Evolutionary conservation across 2,329 filamentous ascomycete genomes (phyloP).

Genomic region (Paecilomyces sp.): DNA sequence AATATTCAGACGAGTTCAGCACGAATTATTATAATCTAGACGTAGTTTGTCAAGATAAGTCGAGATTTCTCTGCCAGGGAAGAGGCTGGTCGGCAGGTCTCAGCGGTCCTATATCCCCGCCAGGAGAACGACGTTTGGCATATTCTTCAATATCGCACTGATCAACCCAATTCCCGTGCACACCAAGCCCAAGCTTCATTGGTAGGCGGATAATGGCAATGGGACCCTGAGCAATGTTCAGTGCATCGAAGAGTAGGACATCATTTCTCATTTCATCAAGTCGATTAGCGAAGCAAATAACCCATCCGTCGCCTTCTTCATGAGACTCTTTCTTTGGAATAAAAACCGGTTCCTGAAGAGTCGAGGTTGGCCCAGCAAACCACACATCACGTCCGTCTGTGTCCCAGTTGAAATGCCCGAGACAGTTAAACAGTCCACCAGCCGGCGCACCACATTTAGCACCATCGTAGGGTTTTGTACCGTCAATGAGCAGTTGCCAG

Average conservation of each 20-base stretch:
- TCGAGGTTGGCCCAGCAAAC: constrained; percentile 19
- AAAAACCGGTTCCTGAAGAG: constrained; percentile 24
- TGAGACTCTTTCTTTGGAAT: constrained; percentile 15
- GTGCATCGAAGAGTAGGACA: constrained; percentile 26
- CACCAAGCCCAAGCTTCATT: constrained; percentile 22
- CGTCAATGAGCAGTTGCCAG: constrained; percentile 34
- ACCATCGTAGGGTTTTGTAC: constrained; percentile 18
- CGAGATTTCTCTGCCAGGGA: neutral
- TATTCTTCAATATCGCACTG: neutral
- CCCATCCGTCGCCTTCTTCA: constrained; percentile 24
- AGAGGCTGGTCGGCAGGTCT: neutral
- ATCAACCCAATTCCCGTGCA: constrained; percentile 26
- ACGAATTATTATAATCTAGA: too few species aligned
- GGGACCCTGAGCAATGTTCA: constrained; percentile 18
- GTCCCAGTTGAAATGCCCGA: constrained; percentile 14
- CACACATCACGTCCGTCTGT: constrained; percentile 14
- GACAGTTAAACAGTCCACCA: constrained; percentile 13
- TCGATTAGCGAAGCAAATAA: constrained; percentile 23
- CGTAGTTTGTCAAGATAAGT: neutral
- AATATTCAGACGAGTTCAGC: too few species aligned
- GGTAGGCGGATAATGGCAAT: constrained; percentile 26
- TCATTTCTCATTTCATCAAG: constrained; percentile 34
- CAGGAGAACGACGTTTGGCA: neutral
- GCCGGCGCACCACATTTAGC: constrained; percentile 16
- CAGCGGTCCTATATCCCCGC: neutral